Conservation (phyloP, 768 basidiomycete species). For the Russula foetens region DNA sequence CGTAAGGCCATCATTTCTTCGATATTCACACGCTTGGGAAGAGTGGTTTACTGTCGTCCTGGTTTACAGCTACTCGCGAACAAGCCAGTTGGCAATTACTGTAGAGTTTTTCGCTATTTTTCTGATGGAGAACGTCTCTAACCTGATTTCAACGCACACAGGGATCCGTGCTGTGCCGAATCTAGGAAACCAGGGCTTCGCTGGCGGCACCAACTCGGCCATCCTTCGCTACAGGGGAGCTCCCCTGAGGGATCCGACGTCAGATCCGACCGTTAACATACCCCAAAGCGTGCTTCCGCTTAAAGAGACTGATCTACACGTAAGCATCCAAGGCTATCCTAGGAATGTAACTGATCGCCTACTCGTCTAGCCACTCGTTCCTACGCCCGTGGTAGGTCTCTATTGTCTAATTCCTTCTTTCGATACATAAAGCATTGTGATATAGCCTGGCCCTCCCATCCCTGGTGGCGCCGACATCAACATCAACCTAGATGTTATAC, state of each 20-base stretch:
- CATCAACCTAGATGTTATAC: too few relatives aligned
- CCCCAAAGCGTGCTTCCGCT: neutral
- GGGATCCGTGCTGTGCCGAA: constrained; percentile 13
- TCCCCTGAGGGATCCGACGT: neutral
- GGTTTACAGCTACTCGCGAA: constrained; percentile 18
- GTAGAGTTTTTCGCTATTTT: neutral
- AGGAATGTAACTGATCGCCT: neutral
- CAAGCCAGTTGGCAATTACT: constrained; percentile 11
- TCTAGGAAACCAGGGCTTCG: neutral
- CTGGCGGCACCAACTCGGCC: constrained; percentile 10
- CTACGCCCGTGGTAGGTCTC: constrained; percentile 8
- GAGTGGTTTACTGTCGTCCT: neutral
- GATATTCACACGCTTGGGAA: neutral
- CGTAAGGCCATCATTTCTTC: constrained; percentile 12
- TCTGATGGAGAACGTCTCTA: neutral
- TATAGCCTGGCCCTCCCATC: too few relatives aligned
- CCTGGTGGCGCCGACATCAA: too few relatives aligned
- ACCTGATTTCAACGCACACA: neutral
- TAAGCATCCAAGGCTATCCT: neutral
- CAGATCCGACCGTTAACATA: constrained; percentile 2
- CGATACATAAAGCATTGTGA: too few relatives aligned
- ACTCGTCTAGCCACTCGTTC: neutral
- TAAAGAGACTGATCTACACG: constrained; percentile 6
- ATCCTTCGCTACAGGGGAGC: constrained; percentile 18
- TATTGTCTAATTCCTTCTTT: too few relatives aligned